phyloP scores from a whole-genome alignment of 2,329 filamentous ascomycete genomes.

The Calonectria pteridis region DNA sequence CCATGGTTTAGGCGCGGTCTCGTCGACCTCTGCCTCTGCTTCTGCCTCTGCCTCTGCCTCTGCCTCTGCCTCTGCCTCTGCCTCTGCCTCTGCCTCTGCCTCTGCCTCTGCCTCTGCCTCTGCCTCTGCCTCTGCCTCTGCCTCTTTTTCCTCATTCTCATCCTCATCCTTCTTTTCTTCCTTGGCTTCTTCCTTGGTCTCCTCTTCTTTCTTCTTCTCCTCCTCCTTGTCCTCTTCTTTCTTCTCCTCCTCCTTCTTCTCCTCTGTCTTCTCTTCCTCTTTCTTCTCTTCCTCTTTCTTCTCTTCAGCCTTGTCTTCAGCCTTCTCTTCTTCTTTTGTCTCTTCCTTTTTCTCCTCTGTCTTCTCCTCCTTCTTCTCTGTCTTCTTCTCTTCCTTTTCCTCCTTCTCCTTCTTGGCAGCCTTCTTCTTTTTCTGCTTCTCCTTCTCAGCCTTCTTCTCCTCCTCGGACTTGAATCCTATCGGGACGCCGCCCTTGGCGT shows the following conservation, averaged over 20 bases:
- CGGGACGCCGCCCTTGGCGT: conserved; percentile 67
- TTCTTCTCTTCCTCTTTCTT: conserved; percentile 27
- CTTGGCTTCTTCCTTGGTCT: conserved; percentile 39
- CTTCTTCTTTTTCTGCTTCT: conserved; percentile 22
- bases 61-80: neutral
- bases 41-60: neutral
- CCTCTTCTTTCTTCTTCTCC: conserved; percentile 33
- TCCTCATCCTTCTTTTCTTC: conserved; percentile 34
- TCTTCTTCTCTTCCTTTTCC: conserved; percentile 32
- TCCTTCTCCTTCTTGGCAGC: conserved; percentile 33
- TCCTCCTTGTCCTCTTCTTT: neutral
- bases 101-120: neutral
- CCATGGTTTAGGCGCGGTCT: neutral
- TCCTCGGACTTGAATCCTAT: conserved; percentile 1
- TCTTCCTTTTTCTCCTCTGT: conserved; percentile 18
- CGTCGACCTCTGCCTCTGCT: neutral
- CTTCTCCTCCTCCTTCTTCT: conserved; percentile 34
- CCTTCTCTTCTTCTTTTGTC: conserved; percentile 30
- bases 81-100: neutral
- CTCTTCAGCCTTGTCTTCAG: conserved; percentile 29
- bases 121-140: neutral
- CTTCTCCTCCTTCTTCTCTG: conserved; percentile 32
- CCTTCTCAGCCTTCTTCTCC: conserved; percentile 59
- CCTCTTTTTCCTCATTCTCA: neutral
- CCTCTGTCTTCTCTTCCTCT: conserved; percentile 16